phyloP scores from a whole-genome alignment of 139 green algal genomes.

The Volvox reticuliferus region DNA sequence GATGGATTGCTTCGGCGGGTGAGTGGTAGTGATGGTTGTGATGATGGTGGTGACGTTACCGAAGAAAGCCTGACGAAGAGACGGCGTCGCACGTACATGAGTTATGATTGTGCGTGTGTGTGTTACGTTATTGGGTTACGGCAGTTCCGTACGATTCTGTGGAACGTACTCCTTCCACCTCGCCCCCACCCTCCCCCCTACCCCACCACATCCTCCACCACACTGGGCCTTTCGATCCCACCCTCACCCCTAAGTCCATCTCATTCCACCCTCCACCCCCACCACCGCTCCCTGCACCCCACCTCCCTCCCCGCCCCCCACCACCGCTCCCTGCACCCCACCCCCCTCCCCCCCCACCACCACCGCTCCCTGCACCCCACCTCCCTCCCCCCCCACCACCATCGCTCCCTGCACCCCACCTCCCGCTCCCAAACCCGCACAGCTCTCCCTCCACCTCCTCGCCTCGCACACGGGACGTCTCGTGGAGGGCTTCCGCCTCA shows the following conservation, averaged over 20 bases:
- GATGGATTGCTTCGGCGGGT: no score
- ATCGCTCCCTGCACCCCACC: background rate
- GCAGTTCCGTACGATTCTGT: no score
- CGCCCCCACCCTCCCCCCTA: background rate
- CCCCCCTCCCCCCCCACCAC: background rate
- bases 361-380: background rate
- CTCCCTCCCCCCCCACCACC: background rate
- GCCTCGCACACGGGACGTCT: slow-evolving; percentile 10
- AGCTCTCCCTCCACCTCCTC: background rate
- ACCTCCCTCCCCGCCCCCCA: no score
- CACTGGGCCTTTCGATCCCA: background rate
- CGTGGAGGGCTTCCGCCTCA: slow-evolving; percentile 66
- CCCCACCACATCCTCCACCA: no score
- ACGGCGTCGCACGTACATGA: no score
- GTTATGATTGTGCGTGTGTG: no score
- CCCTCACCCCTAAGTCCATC: background rate
- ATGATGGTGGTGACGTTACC: background rate
- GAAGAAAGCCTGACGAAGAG: no score
- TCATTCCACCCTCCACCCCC: no score
- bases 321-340: no score
- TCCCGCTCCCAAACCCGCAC: background rate
- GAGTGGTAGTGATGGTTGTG: no score
- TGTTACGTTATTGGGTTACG: no score
- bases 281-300: no score
- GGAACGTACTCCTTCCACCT: background rate